Evolutionary conservation across 192 early-diverging fungal species (phyloP).

Genomic region (Podila verticillata): DNA sequence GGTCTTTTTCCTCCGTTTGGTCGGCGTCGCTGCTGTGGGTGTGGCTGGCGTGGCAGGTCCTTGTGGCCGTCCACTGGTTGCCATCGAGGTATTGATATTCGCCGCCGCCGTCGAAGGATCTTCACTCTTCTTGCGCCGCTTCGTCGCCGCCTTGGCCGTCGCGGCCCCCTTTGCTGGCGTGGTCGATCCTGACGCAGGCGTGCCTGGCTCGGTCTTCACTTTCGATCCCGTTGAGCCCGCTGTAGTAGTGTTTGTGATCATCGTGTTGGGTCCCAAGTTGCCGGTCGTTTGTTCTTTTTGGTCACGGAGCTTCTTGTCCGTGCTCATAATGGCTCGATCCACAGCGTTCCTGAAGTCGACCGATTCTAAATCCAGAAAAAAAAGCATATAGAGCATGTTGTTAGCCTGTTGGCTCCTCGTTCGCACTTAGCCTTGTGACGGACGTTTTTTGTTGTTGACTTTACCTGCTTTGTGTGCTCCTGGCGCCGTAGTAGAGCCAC

Average conservation of each 20-base stretch:
- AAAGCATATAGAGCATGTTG: background rate
- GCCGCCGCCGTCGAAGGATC: constrained; percentile 29
- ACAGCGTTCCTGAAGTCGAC: constrained; percentile 33
- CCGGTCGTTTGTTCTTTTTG: constrained; percentile 11
- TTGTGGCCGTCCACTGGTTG: constrained; percentile 10
- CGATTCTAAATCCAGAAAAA: constrained; percentile 16
- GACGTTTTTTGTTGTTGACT: background rate
- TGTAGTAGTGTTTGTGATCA: constrained; percentile 11
- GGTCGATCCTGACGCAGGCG: background rate
- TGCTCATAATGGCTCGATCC: constrained; percentile 22
- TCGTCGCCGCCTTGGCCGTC: constrained; percentile 18
- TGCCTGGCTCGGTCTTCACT: background rate
- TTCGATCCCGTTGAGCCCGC: constrained; percentile 4
- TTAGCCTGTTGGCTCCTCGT: too few relatives aligned
- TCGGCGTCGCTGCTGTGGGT: constrained; percentile 19
- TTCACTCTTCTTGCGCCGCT: constrained; percentile 48
- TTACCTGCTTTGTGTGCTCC: constrained; percentile 13
- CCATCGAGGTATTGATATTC: constrained; percentile 33
- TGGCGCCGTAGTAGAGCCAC: background rate
- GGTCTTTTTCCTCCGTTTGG: constrained; percentile 44
- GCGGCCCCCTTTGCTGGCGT: constrained; percentile 8
- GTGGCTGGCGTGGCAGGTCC: constrained; percentile 25
- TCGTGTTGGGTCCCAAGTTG: background rate
- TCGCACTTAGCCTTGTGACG: too few relatives aligned
- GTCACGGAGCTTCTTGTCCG: constrained; percentile 20